Evolutionary conservation across 176 grass and related monocot genomes (phyloP), one percentile per base, ranked within the genome.

Genomic region (Oryza meridionalis): DNA sequence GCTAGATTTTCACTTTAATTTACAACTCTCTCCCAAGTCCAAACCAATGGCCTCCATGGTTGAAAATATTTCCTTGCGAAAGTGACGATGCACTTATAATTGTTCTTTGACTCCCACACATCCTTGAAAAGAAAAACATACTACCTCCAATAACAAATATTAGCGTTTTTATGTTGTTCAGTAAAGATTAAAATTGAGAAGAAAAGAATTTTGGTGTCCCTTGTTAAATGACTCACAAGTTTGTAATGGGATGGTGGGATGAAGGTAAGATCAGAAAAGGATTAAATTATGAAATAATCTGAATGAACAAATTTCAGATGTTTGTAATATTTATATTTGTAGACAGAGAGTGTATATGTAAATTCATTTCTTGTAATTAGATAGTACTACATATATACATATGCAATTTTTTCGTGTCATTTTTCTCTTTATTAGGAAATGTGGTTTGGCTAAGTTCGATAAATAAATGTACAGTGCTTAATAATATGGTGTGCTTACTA

Each of bases 1-100:
- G 77, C 16, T 32, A 46, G 72, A 82, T 31, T 72, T 64, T 40
- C 7, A 19, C 16, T 49, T 47, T 31, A 6, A 40, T 8, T 38
- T 13, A 15, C 46, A 49, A 49, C 3, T 49, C 13, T 49, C 13
- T 19, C 5, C 51, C 17, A 55, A 16, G 16, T 55, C 46, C 58
- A 7, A 62, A 11, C 15, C 35, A 61, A 21, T 75, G 81, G 81
- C 50, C 81, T 64, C n/a, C 58, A 22, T 37, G 47, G 77, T 64
- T 75, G 79, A 74, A 74, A 33, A 17, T 15, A 17, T 83, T 75
- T 67, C 72, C n/a, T 55, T 49, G 12, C 45, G 75, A 71, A 84
- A 76, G n/a, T 68, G 72, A 84, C 72, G 21, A 24, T 24, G 58
- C 58, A 62, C 58, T 61, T 10, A 5, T 49, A 17, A 51, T 10